These are phyloP conservation scores for Galeopsis tetrahit DNA, from an alignment of 257 asterid genomes.

Conservation along the genomic window DNA sequence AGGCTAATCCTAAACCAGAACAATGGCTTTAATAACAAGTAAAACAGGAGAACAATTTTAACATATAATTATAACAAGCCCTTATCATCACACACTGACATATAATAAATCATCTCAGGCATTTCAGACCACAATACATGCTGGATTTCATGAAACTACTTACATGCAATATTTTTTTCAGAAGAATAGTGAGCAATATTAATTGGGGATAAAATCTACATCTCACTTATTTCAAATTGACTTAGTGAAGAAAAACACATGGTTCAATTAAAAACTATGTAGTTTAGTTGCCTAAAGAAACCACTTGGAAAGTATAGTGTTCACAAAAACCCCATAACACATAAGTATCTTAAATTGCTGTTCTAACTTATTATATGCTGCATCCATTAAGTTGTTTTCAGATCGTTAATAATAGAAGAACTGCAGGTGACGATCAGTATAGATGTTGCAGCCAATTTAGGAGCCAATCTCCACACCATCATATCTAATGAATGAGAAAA, in stretches of 20 bases:
- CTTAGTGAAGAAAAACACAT: slow-evolving; percentile 12
- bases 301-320: slow-evolving; percentile 4
- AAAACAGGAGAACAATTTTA: slow-evolving; percentile 7
- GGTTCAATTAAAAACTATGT: slow-evolving; percentile 11
- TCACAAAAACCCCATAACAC: slow-evolving; percentile 21
- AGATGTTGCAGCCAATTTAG: slow-evolving; percentile 38
- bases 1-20: slow-evolving; percentile 54
- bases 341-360: slow-evolving; percentile 6
- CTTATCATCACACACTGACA: slow-evolving; percentile 24
- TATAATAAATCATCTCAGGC: slow-evolving; percentile 21
- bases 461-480: slow-evolving; percentile 32
- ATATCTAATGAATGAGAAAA: slow-evolving; percentile 27
- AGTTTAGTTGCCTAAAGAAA: slow-evolving; percentile 1
- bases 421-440: slow-evolving; percentile 18
- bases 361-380: slow-evolving; percentile 18
- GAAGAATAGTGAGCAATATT: background rate
- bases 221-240: background rate
- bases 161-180: background rate
- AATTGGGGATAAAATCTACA: background rate
- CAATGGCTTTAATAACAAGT: slow-evolving; percentile 37
- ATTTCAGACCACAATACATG: slow-evolving; percentile 3
- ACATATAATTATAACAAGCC: slow-evolving; percentile 1
- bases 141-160: slow-evolving; percentile 12
- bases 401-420: slow-evolving; percentile 30
- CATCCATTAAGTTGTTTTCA: slow-evolving; percentile 22